A percentile compares a stretch with the other conserved stretches of the same genome.
Conservation (phyloP, 176 grass and related monocot genomes). For the Melocanna baccifera region DNA sequence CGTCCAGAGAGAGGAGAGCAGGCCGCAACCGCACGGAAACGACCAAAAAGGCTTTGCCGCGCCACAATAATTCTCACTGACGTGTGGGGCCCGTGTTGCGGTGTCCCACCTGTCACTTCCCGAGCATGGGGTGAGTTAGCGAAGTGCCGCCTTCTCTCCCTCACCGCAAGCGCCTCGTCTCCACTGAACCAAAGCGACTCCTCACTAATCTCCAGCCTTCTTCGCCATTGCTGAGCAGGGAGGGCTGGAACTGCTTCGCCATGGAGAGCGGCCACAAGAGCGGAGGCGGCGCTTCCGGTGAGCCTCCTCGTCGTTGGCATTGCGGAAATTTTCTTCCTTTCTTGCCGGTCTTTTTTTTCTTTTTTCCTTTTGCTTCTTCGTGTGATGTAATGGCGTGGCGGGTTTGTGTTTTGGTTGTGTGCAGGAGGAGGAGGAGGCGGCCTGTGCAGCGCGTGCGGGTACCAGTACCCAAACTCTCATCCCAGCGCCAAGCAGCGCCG, state of each 20-base stretch:
- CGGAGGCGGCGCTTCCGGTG: conserved; percentile 2
- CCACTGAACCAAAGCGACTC: background rate
- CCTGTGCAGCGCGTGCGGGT: conserved; percentile 57
- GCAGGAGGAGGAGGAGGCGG: background rate
- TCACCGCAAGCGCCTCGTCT: background rate
- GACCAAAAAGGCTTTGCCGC: background rate
- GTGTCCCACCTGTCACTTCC: background rate
- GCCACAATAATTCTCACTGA: background rate
- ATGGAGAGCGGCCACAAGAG: conserved; percentile 38
- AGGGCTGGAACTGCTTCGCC: background rate
- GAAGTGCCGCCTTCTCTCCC: background rate
- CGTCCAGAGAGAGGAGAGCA: background rate
- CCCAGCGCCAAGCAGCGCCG: conserved; percentile 65
- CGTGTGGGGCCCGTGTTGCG: background rate
- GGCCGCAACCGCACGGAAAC: background rate
- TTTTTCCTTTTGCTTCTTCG: background rate
- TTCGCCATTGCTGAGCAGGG: conserved; percentile 22
- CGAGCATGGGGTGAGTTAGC: background rate
- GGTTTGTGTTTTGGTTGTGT: background rate
- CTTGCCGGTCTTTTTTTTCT: background rate
- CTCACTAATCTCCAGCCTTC: background rate
- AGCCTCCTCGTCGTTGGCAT: background rate
- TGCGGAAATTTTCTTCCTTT: background rate
- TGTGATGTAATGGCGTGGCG: conserved; percentile 23
- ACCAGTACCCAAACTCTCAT: conserved; percentile 50